Evolutionary conservation across 78 protist genomes (phyloP), one percentile per base, ranked within the genome.

Genomic region (Dictyostelium capitatum): DNA sequence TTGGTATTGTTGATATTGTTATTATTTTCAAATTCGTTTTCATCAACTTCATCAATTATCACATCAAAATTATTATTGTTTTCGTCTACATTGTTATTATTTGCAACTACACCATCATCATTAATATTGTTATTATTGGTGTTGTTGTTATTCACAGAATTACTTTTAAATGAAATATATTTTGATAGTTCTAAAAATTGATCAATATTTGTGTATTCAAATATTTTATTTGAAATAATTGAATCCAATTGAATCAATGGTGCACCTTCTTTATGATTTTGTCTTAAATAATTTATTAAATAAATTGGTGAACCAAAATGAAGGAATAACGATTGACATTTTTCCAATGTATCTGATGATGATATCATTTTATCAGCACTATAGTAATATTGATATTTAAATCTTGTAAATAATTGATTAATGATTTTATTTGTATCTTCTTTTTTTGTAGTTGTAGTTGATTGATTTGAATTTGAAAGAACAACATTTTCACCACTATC

Each of bases 161-260:
- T n/a, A 65, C 28, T 30, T 65, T 65, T 65, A 65, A 65, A 65
- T 65, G 73, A 65, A 14, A 30, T 4, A 30, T 65, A 41, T 65
- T 65, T 65, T 30, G 73, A 65, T 25, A 65, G 6, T 65, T 65
- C 73, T 30, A 65, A 65, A 65, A 65, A 65, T 65, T 65, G 73
- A 30, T 65, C 73, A 30, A 65, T 32, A 12, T 23, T 65, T 8
- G 73, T 30, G 28, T 30, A 30, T 30, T 65, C 46, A 65, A 65
- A 65, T 28, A 65, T 65, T 65, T n/a, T 30, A 65, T 65, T 30
- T 7, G 15, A 25, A 14, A 65, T 23, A 0, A 30, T 8, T 23
- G 25, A 19, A 14, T 65, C 46, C 9, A 65, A 30, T 65, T 65
- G 46, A 65, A 65, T 10, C 17, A 65, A 65, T 14, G 43, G 73